Evolutionary conservation across 2,329 filamentous ascomycete genomes (phyloP), one percentile per base, ranked within the genome.

Genomic region (Stagonosporopsis cucurbitacearum): DNA sequence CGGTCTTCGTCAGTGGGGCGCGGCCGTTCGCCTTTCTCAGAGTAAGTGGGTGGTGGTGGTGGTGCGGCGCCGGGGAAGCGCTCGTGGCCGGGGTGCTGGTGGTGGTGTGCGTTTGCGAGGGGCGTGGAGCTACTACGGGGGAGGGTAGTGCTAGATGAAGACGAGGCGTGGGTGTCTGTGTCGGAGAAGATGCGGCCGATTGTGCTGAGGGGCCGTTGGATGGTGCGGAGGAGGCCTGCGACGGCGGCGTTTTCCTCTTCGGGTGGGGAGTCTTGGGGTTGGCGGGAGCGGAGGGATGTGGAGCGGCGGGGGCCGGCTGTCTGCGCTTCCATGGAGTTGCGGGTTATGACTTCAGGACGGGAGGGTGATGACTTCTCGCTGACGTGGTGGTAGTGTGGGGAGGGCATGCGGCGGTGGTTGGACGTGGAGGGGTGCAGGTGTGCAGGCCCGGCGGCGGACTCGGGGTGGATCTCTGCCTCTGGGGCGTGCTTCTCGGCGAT

Each of bases 121-220:
- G 81, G 77, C 15, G 81, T 80, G 30, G 75, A 78, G 2, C 77
- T 78, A 26, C 80, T 77, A 49, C 79, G 76, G 9, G 81, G 79
- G 32, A 80, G 81, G n/a, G 75, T 58, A 3, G 74, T 75, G 6
- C 80, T 77, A 59, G 59, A 63, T 59, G 59, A 71, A 57, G 56
- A 54, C 5, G 62, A 35, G 35, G 59, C 26, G 20, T 58, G 28
- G 0, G 67, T 64, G 68, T 59, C 75, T 59, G 88, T 87, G 60
- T 91, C 95, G 0, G 91, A 92, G 76, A 99, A 98, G 59, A 99
- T 98, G 48, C 94, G 86, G 3, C 95, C 95, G 58, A 99, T 96
- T 0, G 91, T 96, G 51, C 88, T 92, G 12, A 99, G 81, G 0
- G 95, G 95, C 55, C 86, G 90, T 75, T 98, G 94, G 52, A 99